Evolutionary conservation across 345 rosid species (phyloP), one percentile per base, ranked within the genome.

Genomic region (Eucalyptus camaldulensis): DNA sequence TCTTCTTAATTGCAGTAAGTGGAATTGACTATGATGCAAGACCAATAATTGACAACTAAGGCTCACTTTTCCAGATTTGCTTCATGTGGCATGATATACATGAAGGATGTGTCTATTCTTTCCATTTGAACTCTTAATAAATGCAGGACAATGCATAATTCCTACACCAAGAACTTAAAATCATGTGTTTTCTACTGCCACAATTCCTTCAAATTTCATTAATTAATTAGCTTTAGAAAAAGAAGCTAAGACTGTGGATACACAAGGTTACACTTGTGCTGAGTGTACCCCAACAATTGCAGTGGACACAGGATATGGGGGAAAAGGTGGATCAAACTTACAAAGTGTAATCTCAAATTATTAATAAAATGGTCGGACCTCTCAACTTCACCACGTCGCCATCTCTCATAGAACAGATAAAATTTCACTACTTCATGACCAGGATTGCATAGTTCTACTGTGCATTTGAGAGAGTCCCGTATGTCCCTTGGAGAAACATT

Each of bases 401-500:
- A 95, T 90, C 92, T 93, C 92, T 96, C 98, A 67, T 93, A 94
- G 89, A 91, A 91, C 92, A 96, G 88, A 90, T 94, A 97, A 90
- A 96, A 95, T 90, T 91, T 94, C 62, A 96, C 95, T 13, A 95
- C 94, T 92, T 93, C 96, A 88, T 91, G 90, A 88, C 92, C 92
- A 69, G 96, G 94, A 89, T 90, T 88, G 88, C 88, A 85, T 49
- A 22, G 76, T 88, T 93, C 93, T 62, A 8, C 62, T 10, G 90
- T 90, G 89, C 87, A 90, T 45, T 88, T 91, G 58, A 86, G 80
- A n/a, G 92, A 83, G 89, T 93, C 95, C 44, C 87, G 50, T 86
- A 91, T 89, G 94, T 96, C 97, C 91, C 98, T 95, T 10, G 95
- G 97, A 89, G 98, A 96, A 50, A 89, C 88, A 89, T 89, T 94